phyloP scores from a whole-genome alignment of 306 rosid species.

The Oxytropis ochrocephala region DNA sequence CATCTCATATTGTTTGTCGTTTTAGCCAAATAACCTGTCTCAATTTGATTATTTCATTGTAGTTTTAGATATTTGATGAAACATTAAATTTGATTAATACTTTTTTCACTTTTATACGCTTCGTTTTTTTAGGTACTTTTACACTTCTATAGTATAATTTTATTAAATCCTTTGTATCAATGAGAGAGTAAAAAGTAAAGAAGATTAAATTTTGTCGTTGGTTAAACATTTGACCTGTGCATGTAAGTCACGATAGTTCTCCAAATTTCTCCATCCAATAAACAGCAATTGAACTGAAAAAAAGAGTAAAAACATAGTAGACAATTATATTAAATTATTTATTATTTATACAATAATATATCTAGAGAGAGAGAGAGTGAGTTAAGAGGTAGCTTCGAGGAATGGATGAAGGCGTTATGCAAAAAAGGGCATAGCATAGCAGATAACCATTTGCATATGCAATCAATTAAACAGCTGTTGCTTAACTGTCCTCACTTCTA shows the following conservation, averaged over 20 bases:
- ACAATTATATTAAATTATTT: not conserved
- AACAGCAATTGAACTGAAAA: not conserved
- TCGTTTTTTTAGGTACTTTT: too few species aligned
- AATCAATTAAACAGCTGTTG: slow-evolving; percentile 55
- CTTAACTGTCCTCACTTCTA: slow-evolving; percentile 56
- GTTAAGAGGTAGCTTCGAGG: slow-evolving; percentile 51
- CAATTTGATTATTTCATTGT: too few species aligned
- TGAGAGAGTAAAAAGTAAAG: slow-evolving; percentile 4
- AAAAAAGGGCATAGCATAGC: not conserved
- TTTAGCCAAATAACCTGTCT: too few species aligned
- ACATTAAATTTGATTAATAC: not conserved
- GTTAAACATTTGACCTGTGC: slow-evolving; percentile 15
- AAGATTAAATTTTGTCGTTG: not conserved
- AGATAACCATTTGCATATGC: slow-evolving; percentile 13
- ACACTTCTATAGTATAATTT: too few species aligned
- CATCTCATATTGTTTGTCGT: too few species aligned
- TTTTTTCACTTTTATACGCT: too few species aligned
- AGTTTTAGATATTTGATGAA: too few species aligned
- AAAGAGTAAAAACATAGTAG: not conserved
- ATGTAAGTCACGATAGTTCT: slow-evolving; percentile 25
- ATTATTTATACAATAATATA: not conserved
- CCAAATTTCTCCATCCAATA: slow-evolving; percentile 19
- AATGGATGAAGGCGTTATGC: slow-evolving; percentile 14
- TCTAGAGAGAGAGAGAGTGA: not conserved
- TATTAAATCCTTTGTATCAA: slow-evolving; percentile 25